Base-by-base conservation (phyloP, 2,329 filamentous ascomycete species). In the Fusarium incarnatum region DNA sequence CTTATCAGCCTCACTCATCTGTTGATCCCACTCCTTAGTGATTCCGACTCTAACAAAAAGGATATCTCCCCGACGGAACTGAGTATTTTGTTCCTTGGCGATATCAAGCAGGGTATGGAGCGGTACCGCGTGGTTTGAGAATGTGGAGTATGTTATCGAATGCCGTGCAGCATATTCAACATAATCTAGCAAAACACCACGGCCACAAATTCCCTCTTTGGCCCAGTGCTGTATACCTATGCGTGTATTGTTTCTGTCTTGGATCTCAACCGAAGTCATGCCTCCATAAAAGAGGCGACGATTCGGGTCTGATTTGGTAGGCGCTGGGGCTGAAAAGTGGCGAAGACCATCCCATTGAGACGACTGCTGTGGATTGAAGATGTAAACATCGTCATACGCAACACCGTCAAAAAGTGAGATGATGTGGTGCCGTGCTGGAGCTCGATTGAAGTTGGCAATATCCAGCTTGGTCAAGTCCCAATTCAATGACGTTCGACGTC, bases 291-390 rank as follows among this genome's bases (percentile, higher is more conserved):
- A 58, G 1, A 58, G 48, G 2, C 56, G 56, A 34, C 37, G 48
- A 1, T 58, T 44, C 3, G 48, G 56, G 7, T 58, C 56, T 6
- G 25, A 44, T 6, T 30, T 37, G 5, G 27, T 58, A 15, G 56
- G 56, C 1, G 56, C 47, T 5, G 56, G 56, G 3, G 56, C 56
- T 3, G 56, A 58, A 4, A 58, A 58, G 3, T 58, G 56, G 25
- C 56, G 56, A 12, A 58, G 56, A 3, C 56, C 56, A 2, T 58
- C 56, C 56, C 56, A 58, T 18, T 58, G 56, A 22, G 56, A 58
- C 4, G 56, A 58, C 13, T 58, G 56, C 16, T 58, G 56, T 9
- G 56, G 56, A 18, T 58, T 58, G 22, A 58, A 58, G 37, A 55
- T 55, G 5, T 58, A 58, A 1, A 58, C 56, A 28, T 58, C 56